Evolutionary conservation across 169 alveolate species (phyloP), one percentile per base, ranked within the genome.

Genomic region (Miamiensis avidus): DNA sequence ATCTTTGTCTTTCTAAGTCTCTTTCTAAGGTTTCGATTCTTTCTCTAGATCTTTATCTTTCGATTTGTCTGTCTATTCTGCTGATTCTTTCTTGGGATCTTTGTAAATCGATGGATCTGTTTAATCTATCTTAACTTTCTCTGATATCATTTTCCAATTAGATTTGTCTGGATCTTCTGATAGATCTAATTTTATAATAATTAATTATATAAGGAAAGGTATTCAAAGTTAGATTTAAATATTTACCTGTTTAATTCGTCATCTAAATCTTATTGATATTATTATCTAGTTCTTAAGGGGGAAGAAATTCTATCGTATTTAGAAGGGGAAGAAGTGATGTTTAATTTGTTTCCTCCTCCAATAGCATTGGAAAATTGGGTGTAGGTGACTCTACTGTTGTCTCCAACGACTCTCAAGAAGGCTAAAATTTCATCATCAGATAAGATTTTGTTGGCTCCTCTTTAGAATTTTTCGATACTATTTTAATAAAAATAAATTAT

Each of bases 371-470:
- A 30, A 34, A 94, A 92, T 78, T 94, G 91, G 20, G 89, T 76
- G 82, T 87, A 94, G 32, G 91, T 81, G 30, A 94, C 88, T 49
- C 85, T 85, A 31, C 94, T 93, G 79, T 89, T 93, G 79, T 89
- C 88, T 65, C 84, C 86, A n/a, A 86, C 84, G 28, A 76, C 84
- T 75, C 94, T 84, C 34, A 92, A 84, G 31, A 92, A 72, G 72
- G 94, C 91, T 30, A 76, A 77, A 6, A 92, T 79, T 64, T 92
- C 93, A 31, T 88, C 91, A 49, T 75, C 85, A n/a, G 88, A 34
- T 0, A 87, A 74, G 27, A 30, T 82, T 6, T 79, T 83, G 20
- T 86, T 84, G 69, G 84, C 29, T 27, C 77, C 75, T 76, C 88
- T 86, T n/a, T 88, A 64, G 78, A 92, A 92, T 16, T 84, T 90